Percentiles rank a stretch among this genome's conserved stretches.
Evolutionary conservation across 768 basidiomycete genomes (phyloP).

Genomic region (Boletus bicolor): DNA sequence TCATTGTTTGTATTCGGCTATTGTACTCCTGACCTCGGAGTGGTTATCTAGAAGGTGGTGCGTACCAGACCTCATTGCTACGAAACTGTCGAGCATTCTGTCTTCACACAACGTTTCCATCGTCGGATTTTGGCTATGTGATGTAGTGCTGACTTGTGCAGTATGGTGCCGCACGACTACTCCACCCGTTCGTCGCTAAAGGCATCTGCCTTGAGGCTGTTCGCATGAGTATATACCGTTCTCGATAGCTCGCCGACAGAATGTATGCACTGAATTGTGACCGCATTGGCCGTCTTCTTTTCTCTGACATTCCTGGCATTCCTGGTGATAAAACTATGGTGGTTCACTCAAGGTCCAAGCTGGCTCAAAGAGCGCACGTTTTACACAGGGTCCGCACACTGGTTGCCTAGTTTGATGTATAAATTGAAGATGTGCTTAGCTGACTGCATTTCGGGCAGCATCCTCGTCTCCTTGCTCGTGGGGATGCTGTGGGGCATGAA

Average conservation of each 20-base stretch:
- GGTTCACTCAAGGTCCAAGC: neutral
- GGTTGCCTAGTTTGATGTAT: constrained; percentile 5
- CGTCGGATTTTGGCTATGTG: constrained; percentile 15
- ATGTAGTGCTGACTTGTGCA: neutral
- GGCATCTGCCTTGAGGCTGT: constrained; percentile 10
- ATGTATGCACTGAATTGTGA: constrained; percentile 7
- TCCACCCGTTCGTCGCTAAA: neutral
- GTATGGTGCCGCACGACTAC: constrained; percentile 13
- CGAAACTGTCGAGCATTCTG: neutral
- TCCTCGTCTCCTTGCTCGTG: constrained; percentile 14
- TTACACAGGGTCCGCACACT: neutral
- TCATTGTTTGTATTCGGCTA: constrained; percentile 7
- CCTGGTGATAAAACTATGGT: constrained; percentile 12
- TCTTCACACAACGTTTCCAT: neutral
- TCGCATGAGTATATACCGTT: constrained; percentile 20
- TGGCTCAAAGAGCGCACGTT: constrained; percentile 5
- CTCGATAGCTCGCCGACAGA: constrained; percentile 18
- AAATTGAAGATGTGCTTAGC: constrained; percentile 11
- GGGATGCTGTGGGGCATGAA: constrained; percentile 9
- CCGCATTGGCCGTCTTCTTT: constrained; percentile 7
- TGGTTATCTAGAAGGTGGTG: constrained; percentile 21
- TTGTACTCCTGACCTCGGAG: constrained; percentile 1
- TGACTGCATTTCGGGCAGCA: constrained; percentile 21
- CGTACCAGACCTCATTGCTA: neutral
- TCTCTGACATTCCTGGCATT: constrained; percentile 6